Evolutionary conservation across 345 rosid genomes (phyloP).

Genomic region (Citrus unshiu): DNA sequence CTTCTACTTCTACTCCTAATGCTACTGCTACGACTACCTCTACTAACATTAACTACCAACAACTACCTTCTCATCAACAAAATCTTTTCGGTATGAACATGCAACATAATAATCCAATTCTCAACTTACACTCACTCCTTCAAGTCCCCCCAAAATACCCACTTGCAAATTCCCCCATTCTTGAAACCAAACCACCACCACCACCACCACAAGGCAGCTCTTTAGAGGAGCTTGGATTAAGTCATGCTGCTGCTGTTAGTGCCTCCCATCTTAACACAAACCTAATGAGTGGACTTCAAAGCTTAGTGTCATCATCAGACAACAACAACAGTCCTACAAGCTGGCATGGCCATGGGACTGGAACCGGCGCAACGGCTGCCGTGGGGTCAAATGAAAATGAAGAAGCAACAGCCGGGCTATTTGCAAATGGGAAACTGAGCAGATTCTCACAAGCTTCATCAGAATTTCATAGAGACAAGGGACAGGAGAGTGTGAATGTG

Average conservation of each 20-base stretch:
- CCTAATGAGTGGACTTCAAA: conserved; percentile 19
- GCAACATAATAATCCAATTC: conserved; percentile 40
- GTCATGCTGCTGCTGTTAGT: conserved; percentile 12
- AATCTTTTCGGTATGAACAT: conserved; percentile 39
- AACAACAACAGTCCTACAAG: conserved; percentile 6
- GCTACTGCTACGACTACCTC: conserved; percentile 11
- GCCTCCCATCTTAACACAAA: conserved; percentile 27
- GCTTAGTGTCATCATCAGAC: conserved; percentile 18
- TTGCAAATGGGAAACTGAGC: conserved; percentile 32
- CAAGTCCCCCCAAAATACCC: conserved; percentile 43
- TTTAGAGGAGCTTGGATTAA: conserved; percentile 46
- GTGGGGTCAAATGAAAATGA: conserved; percentile 25
- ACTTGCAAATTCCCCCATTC: conserved; percentile 29
- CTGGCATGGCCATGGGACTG: conserved; percentile 15
- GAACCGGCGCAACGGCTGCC: neutral
- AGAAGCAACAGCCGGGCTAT: conserved; percentile 21
- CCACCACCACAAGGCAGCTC: conserved; percentile 36
- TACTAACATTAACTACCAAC: conserved; percentile 24
- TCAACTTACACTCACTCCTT: conserved; percentile 62
- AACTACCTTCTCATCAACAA: conserved; percentile 17
- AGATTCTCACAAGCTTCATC: conserved; percentile 22
- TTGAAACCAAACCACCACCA: conserved; percentile 26
- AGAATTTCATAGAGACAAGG: conserved; percentile 33
- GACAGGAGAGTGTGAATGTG: conserved; percentile 26
- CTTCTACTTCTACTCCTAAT: conserved; percentile 25